phyloP scores from a whole-genome alignment of 495 filamentous ascomycete genomes.

The Copromyces sp. region DNA sequence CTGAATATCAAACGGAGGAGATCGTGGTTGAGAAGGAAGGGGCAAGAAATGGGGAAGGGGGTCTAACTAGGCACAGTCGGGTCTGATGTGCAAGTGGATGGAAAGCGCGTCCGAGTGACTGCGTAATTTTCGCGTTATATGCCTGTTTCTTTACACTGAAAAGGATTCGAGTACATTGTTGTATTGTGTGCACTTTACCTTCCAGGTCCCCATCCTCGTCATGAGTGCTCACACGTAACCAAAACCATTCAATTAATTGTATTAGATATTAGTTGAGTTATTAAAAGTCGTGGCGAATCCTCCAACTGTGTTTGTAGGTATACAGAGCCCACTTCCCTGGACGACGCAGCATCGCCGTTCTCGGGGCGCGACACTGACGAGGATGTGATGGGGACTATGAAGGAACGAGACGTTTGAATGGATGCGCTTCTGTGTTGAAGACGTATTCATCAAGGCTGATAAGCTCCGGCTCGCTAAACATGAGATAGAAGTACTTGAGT shows the following conservation, averaged over 20 bases:
- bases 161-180: not conserved
- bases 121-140: not conserved
- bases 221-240: not conserved
- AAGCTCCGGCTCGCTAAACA: conserved; percentile 61
- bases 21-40: no score
- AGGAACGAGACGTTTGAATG: conserved; percentile 38
- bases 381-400: not conserved
- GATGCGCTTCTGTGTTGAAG: conserved; percentile 83
- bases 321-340: not conserved
- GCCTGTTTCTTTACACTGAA: not conserved
- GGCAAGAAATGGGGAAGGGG: no score
- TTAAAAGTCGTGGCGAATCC: not conserved
- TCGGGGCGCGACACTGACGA: not conserved
- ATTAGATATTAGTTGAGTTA: not conserved
- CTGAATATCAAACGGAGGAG: no score
- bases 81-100: not conserved
- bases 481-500: conserved; percentile 58
- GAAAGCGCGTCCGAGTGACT: not conserved
- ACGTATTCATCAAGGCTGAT: conserved; percentile 67
- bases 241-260: not conserved
- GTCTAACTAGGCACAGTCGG: not conserved
- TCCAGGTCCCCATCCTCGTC: not conserved
- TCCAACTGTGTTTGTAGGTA: not conserved
- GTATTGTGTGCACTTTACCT: not conserved
- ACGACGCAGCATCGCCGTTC: not conserved